A percentile compares a stretch with the other conserved stretches of the same genome.
Conservation (phyloP, 441 rosid genomes). For the Rhodomyrtus psidioides region DNA sequence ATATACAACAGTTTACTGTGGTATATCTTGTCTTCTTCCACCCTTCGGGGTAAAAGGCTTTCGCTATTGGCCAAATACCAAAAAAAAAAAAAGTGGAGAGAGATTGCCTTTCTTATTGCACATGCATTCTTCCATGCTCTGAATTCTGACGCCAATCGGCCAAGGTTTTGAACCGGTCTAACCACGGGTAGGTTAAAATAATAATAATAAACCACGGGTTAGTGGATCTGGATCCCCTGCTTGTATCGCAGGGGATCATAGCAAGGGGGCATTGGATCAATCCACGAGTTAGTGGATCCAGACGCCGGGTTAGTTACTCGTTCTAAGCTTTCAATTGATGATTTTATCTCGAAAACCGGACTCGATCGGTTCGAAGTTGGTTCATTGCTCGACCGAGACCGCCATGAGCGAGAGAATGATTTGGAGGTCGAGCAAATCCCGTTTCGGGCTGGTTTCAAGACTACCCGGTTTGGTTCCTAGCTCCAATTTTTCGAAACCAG, state of each 20-base stretch:
- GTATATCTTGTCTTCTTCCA: no score
- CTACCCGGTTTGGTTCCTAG: fast-evolving
- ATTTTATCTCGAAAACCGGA: background rate
- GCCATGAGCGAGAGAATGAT: background rate
- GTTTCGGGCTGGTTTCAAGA: fast-evolving
- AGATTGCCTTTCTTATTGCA: background rate
- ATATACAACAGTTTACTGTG: no score
- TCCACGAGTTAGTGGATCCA: no score
- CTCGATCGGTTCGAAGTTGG: background rate
- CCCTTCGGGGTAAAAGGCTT: no score
- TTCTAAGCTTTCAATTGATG: background rate
- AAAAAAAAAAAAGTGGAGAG: background rate
- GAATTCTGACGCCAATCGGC: background rate
- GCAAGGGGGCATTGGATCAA: no score
- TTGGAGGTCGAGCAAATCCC: background rate
- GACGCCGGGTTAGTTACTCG: no score
- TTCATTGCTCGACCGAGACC: background rate
- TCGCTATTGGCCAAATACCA: background rate
- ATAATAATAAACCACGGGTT: no score
- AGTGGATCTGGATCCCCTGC: no score
- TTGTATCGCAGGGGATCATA: no score
- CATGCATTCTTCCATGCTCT: no score
- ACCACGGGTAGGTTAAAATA: background rate
- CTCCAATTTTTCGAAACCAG: fast-evolving
- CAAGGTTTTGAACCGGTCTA: background rate